These are phyloP conservation scores for Russula ochroleuca DNA, from an alignment of 768 basidiomycete genomes.

Conservation along the genomic window DNA sequence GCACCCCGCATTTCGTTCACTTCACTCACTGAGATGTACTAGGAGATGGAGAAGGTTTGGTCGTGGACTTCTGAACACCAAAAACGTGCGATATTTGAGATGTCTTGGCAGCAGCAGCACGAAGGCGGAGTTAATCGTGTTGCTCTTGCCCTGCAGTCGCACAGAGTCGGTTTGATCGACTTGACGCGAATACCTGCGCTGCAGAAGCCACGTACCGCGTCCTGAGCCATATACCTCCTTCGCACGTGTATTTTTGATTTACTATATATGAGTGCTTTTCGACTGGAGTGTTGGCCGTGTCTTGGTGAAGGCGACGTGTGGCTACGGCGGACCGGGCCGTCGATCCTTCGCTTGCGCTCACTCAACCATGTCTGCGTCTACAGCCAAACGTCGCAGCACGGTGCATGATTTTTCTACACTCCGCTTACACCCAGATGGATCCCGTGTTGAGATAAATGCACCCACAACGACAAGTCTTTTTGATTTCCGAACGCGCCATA, in stretches of 20 bases:
- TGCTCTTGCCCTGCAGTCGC: constrained; percentile 65
- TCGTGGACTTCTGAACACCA: constrained; percentile 25
- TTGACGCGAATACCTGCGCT: constrained; percentile 44
- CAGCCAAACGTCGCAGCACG: constrained; percentile 42
- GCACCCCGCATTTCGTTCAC: not conserved
- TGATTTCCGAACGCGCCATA: constrained; percentile 36
- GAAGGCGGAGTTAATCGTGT: constrained; percentile 48
- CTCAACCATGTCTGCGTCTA: constrained; percentile 1
- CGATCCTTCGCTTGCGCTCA: no score
- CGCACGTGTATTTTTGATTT: no score
- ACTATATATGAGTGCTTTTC: not conserved
- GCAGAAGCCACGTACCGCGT: constrained; percentile 10
- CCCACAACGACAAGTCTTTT: constrained; percentile 36
- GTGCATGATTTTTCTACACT: constrained; percentile 63
- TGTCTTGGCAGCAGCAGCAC: constrained; percentile 27
- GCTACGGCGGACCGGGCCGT: no score
- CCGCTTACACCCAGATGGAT: constrained; percentile 61
- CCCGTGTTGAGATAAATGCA: constrained; percentile 44
- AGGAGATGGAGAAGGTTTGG: constrained; percentile 26
- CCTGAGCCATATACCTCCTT: constrained; percentile 1
- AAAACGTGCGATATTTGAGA: constrained; percentile 28
- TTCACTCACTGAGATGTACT: not conserved
- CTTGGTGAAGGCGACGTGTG: no score
- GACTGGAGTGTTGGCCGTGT: no score
- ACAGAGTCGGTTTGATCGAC: constrained; percentile 65